phyloP scores from a whole-genome alignment of 768 basidiomycete species.

The Guyanaporus albipodus region DNA sequence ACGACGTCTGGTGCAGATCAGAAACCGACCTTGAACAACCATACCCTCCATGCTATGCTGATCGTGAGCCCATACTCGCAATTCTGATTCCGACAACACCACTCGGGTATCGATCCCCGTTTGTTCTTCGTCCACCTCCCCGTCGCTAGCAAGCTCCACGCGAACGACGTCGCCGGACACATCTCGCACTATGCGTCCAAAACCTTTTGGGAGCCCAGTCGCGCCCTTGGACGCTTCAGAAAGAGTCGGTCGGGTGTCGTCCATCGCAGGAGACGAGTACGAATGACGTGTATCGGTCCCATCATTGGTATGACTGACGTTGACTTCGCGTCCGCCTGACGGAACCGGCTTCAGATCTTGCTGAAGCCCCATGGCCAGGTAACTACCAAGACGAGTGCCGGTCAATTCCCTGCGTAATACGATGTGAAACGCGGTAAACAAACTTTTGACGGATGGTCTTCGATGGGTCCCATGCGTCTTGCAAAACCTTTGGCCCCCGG shows the following conservation, averaged over 20 bases:
- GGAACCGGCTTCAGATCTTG: conserved; percentile 63
- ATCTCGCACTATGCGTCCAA: conserved; percentile 81
- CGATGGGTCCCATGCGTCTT: conserved; percentile 80
- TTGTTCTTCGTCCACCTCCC: conserved; percentile 32
- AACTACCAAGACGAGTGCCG: conserved; percentile 43
- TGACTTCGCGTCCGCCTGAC: conserved; percentile 64
- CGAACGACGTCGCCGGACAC: conserved; percentile 69
- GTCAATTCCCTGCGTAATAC: neutral
- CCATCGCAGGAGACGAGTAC: neutral
- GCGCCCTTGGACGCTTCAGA: conserved; percentile 18
- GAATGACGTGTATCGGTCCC: neutral
- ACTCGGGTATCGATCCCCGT: conserved; percentile 42
- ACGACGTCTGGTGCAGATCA: neutral
- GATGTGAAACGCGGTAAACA: conserved; percentile 26
- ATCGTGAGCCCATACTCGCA: conserved; percentile 17
- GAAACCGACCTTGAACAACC: conserved; percentile 34
- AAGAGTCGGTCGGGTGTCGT: neutral
- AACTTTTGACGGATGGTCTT: conserved; percentile 94
- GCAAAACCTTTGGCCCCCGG: conserved; percentile 74
- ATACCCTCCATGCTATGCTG: neutral
- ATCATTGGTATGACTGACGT: conserved; percentile 1
- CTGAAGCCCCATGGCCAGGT: conserved; percentile 70
- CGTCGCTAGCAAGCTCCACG: conserved; percentile 59
- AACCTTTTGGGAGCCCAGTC: conserved; percentile 51
- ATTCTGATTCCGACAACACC: conserved; percentile 11